Base-by-base conservation (phyloP, 495 filamentous ascomycete species). In the Achaetomiella virescens region DNA sequence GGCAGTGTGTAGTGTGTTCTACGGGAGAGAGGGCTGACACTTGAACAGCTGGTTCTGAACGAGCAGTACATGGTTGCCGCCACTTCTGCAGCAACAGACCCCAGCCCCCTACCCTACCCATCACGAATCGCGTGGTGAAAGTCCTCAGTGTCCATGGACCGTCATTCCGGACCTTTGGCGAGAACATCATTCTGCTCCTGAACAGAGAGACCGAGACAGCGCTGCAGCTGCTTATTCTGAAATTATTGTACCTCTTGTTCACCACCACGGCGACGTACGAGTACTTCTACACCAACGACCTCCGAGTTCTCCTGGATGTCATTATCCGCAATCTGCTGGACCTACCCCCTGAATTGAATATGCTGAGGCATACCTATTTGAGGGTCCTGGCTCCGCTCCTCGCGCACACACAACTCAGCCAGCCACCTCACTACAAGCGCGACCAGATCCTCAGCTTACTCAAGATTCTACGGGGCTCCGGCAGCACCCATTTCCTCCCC, bases 221-320 rank as follows among this genome's bases (percentile, higher is more conserved):
- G 5, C 79, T 95, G 27, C 93, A 98, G 68, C 82, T 98, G 17
- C 81, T 98, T 4, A 97, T 96, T 49, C 79, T 98, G 42, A 98
- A 98, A 66, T 82, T 97, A 17, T 77, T 98, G 25, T 98, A 96
- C 70, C 82, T 98, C 38, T 80, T 97, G 10, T 97, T 97, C 72
- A 95, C 90, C 10, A 97, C 89, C 12, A 81, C 82, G 4, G 81
- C 87, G 25, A 98, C 95, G 1, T 87, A 91, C 69, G 93, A 98
- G 69, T 98, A 97, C 70, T 98, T 98, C 70, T 98, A 96, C 65
- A 96, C 89, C 18, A 98, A 98, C 68, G 93, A 98, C 65, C 78
- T 98, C 8, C 88, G 89, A 40, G 93, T 98, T 12, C 81, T 98
- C 14, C 81, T 97, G 38, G 93, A 98, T 64, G 92, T 98, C 63